Evolutionary conservation across 2,329 filamentous ascomycete genomes (phyloP).

Genomic region (Xylariomycetidae sp.): DNA sequence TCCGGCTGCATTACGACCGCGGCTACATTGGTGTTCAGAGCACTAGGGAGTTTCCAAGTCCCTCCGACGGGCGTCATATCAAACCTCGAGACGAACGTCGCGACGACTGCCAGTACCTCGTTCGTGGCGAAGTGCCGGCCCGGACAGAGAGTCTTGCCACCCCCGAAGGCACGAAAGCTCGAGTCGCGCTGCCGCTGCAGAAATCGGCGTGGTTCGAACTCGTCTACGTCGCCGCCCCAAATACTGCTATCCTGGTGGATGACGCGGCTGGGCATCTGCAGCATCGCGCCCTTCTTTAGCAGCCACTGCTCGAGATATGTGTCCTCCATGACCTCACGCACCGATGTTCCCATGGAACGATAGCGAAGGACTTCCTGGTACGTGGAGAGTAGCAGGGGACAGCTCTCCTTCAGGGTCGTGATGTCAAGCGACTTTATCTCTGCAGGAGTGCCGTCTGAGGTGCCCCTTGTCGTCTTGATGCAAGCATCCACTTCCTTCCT

Average conservation of each 20-base stretch:
- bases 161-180: conserved; percentile 23
- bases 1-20: conserved; percentile 25
- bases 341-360: conserved; percentile 31
- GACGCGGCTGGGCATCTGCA: conserved; percentile 23
- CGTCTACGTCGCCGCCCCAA: conserved; percentile 16
- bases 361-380: conserved; percentile 38
- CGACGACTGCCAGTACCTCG: conserved; percentile 21
- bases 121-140: conserved; percentile 24
- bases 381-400: conserved; percentile 34
- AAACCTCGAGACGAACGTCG: conserved; percentile 19
- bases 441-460: conserved; percentile 5
- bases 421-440: conserved; percentile 17
- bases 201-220: conserved; percentile 20
- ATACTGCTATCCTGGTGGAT: conserved; percentile 19
- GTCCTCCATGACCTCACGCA: conserved; percentile 24
- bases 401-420: conserved; percentile 27
- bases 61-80: conserved; percentile 19
- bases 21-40: conserved; percentile 22
- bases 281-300: conserved; percentile 23
- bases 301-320: conserved; percentile 21
- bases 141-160: conserved; percentile 23
- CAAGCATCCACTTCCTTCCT: conserved; percentile 25
- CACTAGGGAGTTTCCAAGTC: conserved; percentile 20
- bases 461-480: conserved; percentile 10
- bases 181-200: conserved; percentile 16